Conservation (phyloP, 2,329 filamentous ascomycete species). For the Penicillium sp. region DNA sequence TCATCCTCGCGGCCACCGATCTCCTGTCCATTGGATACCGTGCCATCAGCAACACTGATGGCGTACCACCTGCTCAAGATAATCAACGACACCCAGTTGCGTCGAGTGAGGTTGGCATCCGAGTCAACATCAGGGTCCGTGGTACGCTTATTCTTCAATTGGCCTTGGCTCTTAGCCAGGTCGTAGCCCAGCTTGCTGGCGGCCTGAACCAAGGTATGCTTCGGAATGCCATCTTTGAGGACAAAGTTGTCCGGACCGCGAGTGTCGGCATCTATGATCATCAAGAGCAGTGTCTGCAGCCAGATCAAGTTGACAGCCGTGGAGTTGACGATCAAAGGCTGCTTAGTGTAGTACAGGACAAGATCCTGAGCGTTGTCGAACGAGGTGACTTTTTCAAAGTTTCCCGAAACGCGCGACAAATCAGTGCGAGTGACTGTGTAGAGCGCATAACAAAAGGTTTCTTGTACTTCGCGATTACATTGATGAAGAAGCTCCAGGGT, state of each 20-base stretch:
- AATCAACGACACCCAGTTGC: constrained; percentile 40
- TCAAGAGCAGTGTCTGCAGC: constrained; percentile 42
- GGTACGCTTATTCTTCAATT: constrained; percentile 35
- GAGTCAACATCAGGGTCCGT: constrained; percentile 40
- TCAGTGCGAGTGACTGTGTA: constrained; percentile 42
- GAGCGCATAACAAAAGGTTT: constrained; percentile 40
- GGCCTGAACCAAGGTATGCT: constrained; percentile 40
- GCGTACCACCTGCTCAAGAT: constrained; percentile 44
- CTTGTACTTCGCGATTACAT: constrained; percentile 41
- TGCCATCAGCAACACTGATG: constrained; percentile 41
- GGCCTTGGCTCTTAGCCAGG: constrained; percentile 39
- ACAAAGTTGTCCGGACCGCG: constrained; percentile 44
- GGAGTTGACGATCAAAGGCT: constrained; percentile 35
- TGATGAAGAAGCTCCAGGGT: constrained; percentile 39
- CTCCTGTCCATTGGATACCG: constrained; percentile 38
- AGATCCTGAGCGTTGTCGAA: constrained; percentile 43
- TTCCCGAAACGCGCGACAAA: constrained; percentile 31
- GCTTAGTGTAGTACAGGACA: constrained; percentile 39
- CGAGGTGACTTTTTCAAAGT: constrained; percentile 36
- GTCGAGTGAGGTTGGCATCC: constrained; percentile 40
- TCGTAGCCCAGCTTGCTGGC: constrained; percentile 39
- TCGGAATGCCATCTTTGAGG: constrained; percentile 41
- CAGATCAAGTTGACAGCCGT: constrained; percentile 40
- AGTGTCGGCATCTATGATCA: constrained; percentile 44
- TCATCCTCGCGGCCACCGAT: constrained; percentile 41